A percentile compares a stretch with the other conserved stretches of the same genome.
Conservation (phyloP, 2,329 filamentous ascomycete genomes). For the Endoconidiophora polonica region DNA sequence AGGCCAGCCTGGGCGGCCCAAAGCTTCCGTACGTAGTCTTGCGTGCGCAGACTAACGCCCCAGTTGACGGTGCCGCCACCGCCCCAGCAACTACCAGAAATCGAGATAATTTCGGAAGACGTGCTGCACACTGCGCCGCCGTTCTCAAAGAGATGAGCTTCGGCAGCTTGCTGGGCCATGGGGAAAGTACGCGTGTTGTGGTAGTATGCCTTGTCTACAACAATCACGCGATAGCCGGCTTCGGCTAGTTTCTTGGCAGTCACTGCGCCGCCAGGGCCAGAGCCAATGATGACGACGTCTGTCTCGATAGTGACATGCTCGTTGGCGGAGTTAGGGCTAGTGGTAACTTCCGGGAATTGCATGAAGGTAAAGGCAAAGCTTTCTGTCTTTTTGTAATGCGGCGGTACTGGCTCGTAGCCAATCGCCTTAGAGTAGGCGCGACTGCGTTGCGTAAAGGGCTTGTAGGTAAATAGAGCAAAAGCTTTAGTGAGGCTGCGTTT, state of each 20-base stretch:
- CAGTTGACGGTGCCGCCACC: slow-evolving; percentile 84
- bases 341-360: slow-evolving; percentile 28
- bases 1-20: slow-evolving; percentile 55
- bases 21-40: slow-evolving; percentile 60
- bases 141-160: slow-evolving; percentile 51
- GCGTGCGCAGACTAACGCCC: slow-evolving; percentile 49
- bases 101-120: slow-evolving; percentile 40
- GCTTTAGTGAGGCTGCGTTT: slow-evolving; percentile 40
- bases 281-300: slow-evolving; percentile 78
- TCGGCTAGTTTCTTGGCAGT: slow-evolving; percentile 66
- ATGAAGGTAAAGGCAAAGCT: slow-evolving; percentile 44
- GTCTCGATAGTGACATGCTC: slow-evolving; percentile 32
- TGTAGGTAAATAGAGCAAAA: slow-evolving; percentile 36
- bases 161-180: slow-evolving; percentile 47
- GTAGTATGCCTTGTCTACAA: slow-evolving; percentile 70
- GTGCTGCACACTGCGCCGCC: slow-evolving; percentile 40
- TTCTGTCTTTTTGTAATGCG: slow-evolving; percentile 31
- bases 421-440: slow-evolving; percentile 36
- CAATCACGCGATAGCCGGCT: slow-evolving; percentile 57
- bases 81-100: slow-evolving; percentile 61
- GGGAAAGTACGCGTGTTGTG: slow-evolving; percentile 57
- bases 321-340: slow-evolving; percentile 26
- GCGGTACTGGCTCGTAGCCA: slow-evolving; percentile 39
- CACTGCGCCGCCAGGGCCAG: slow-evolving; percentile 72
- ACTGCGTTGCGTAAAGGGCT: slow-evolving; percentile 38